These are phyloP conservation scores for Boletus mariae DNA, from an alignment of 1,284 basidiomycete genomes.

Conservation along the genomic window DNA sequence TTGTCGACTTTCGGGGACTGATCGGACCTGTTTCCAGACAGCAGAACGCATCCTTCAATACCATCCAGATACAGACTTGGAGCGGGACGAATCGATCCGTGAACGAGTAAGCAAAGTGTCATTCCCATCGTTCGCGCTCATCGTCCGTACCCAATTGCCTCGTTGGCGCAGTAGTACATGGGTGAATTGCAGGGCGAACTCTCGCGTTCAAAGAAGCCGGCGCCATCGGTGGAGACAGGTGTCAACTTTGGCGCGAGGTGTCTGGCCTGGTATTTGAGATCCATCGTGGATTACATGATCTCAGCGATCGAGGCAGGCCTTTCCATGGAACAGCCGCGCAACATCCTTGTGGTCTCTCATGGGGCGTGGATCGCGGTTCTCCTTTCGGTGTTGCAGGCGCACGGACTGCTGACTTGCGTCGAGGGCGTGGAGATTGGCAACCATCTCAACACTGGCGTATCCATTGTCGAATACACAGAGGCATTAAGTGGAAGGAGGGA, in stretches of 20 bases:
- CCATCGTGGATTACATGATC: conserved; percentile 40
- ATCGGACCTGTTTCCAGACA: conserved; percentile 43
- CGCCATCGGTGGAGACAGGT: conserved; percentile 37
- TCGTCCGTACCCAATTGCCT: background rate
- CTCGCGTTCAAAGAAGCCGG: conserved; percentile 15
- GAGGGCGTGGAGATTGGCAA: conserved; percentile 42
- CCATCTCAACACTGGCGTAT: conserved; percentile 55
- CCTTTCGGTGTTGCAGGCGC: conserved; percentile 43
- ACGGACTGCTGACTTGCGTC: conserved; percentile 36
- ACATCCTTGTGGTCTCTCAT: conserved; percentile 61
- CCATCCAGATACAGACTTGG: conserved; percentile 46
- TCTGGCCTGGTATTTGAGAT: conserved; percentile 56
- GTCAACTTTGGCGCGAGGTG: conserved; percentile 46
- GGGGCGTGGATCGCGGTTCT: conserved; percentile 60
- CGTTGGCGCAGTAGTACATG: conserved; percentile 46
- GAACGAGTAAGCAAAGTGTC: conserved; percentile 51
- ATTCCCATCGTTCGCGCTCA: background rate
- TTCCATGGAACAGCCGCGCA: conserved; percentile 16
- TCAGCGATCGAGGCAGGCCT: conserved; percentile 16
- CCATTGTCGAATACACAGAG: conserved; percentile 45
- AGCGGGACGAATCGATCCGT: conserved; percentile 46
- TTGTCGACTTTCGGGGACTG: background rate
- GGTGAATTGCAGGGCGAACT: conserved; percentile 58
- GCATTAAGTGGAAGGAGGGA: conserved; percentile 34
- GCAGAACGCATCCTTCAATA: conserved; percentile 55